Conservation (phyloP, 78 protist genomes). For the Dictyostelium intermedium region DNA sequence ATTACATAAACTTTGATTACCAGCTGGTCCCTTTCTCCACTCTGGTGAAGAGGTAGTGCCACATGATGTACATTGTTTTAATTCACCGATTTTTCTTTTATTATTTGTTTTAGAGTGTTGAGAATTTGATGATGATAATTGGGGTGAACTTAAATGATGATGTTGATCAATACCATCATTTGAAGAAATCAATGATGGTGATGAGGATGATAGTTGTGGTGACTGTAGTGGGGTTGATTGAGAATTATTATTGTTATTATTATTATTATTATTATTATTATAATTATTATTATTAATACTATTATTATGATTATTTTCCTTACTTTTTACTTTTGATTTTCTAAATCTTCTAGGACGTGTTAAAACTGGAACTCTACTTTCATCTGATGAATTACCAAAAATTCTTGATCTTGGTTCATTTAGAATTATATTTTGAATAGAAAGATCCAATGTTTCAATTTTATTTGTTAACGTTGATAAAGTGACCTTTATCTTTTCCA, state of each 20-base stretch:
- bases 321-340: slow-evolving; percentile 58
- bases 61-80: slow-evolving; percentile 47
- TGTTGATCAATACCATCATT: not conserved
- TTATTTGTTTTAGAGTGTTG: not conserved
- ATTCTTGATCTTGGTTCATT: slow-evolving; percentile 59
- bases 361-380: slow-evolving; percentile 66
- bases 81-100: slow-evolving; percentile 59
- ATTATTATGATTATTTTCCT: not conserved
- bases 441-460: slow-evolving; percentile 49
- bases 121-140: not conserved
- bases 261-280: not conserved
- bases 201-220: not conserved
- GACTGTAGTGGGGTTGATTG: not conserved
- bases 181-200: not conserved
- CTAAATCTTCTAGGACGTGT: slow-evolving; percentile 71
- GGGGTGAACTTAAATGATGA: not conserved
- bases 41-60: slow-evolving; percentile 76
- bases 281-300: no score
- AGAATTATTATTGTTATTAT: not conserved
- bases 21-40: slow-evolving; percentile 79
- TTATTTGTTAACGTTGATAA: not conserved
- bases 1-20: slow-evolving; percentile 65
- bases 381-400: slow-evolving; percentile 50
- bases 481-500: slow-evolving; percentile 35
- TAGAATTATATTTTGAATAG: slow-evolving; percentile 25